Evolutionary conservation across 208 protist genomes (phyloP).

Genomic region (Trypanosoma cruzi): DNA sequence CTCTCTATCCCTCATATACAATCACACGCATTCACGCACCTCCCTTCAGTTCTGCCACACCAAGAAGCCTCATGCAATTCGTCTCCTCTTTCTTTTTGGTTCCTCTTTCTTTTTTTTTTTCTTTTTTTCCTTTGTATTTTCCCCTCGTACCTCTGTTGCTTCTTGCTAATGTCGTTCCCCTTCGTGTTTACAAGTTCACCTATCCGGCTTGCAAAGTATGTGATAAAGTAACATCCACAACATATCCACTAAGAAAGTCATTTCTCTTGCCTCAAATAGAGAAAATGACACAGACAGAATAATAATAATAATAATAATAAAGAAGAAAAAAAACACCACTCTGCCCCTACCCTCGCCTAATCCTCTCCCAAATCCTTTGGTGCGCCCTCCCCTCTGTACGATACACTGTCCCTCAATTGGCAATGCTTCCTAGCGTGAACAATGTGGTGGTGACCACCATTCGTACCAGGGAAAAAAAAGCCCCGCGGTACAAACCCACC

Average conservation of each 20-base stretch:
- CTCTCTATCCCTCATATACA: background rate
- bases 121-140: too few species aligned
- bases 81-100: background rate
- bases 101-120: background rate
- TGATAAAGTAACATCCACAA: background rate
- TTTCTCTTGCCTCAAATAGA: background rate
- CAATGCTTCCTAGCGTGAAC: conserved; percentile 27
- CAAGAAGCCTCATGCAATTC: background rate
- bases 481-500: conserved; percentile 71
- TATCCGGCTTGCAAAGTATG: background rate
- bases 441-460: conserved; percentile 53
- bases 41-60: background rate
- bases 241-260: background rate
- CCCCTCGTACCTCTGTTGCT: background rate
- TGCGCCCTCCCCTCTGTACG: background rate
- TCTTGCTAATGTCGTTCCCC: background rate
- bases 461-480: conserved; percentile 54
- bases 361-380: background rate
- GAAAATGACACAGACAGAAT: conserved; percentile 1
- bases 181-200: background rate
- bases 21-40: background rate
- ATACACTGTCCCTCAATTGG: background rate
- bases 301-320: background rate
- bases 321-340: background rate
- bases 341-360: background rate